Percentiles rank a stretch among this genome's conserved stretches.
phyloP scores from a whole-genome alignment of 495 filamentous ascomycete species.

The Penicillium simplicissimum region DNA sequence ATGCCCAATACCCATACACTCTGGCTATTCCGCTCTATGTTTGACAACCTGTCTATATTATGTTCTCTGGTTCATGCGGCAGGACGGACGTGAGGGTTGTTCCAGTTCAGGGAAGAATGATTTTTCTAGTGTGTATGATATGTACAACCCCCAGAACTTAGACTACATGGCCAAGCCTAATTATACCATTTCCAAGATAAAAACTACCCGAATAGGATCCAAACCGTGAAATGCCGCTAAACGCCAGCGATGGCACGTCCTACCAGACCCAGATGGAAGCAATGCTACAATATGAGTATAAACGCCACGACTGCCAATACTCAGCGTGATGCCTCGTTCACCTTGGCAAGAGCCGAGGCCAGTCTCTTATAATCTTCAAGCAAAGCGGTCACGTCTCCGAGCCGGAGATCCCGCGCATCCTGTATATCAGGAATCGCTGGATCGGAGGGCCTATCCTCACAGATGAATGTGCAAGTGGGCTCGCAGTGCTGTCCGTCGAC shows the following conservation, averaged over 20 bases:
- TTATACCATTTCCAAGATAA: constrained; percentile 3
- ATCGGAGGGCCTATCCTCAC: constrained; percentile 68
- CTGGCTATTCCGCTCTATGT: neutral
- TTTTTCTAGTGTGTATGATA: constrained; percentile 21
- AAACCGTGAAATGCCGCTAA: constrained; percentile 14
- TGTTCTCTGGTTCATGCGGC: neutral
- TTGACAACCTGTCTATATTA: neutral
- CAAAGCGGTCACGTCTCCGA: constrained; percentile 80
- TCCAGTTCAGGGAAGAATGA: neutral
- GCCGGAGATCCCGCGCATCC: constrained; percentile 72
- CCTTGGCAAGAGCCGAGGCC: constrained; percentile 47
- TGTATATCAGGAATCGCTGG: constrained; percentile 74
- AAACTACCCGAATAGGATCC: constrained; percentile 21
- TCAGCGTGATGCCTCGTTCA: constrained; percentile 34
- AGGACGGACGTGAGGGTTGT: neutral
- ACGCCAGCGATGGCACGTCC: constrained; percentile 18
- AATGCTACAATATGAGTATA: neutral
- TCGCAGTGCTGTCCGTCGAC: constrained; percentile 24
- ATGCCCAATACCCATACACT: constrained; percentile 19
- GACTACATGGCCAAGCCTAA: constrained; percentile 10
- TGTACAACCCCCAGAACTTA: constrained; percentile 13
- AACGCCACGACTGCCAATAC: neutral
- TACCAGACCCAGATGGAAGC: constrained; percentile 7
- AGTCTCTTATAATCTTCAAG: constrained; percentile 87
- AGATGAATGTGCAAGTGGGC: constrained; percentile 17